Evolutionary conservation across 257 asterid species (phyloP).

Genomic region (Cynanchum wilfordii): DNA sequence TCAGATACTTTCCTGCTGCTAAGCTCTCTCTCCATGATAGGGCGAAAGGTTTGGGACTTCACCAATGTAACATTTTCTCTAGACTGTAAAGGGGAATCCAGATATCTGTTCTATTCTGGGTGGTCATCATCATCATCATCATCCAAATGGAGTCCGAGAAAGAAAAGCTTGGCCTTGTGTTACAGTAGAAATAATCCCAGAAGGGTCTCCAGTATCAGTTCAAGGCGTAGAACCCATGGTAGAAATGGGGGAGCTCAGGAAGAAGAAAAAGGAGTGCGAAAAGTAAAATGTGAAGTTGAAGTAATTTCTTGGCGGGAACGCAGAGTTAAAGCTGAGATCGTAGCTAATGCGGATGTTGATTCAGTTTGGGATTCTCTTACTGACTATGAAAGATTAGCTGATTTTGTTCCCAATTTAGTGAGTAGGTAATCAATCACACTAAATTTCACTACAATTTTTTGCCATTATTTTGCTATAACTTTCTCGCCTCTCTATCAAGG

Average conservation of each 20-base stretch:
- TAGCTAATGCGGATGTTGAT: conserved; percentile 59
- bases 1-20: background rate
- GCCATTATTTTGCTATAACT: background rate
- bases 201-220: conserved; percentile 9
- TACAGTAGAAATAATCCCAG: conserved; percentile 6
- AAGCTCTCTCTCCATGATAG: background rate
- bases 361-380: conserved; percentile 86
- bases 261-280: conserved; percentile 21
- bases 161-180: background rate
- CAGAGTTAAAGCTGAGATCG: conserved; percentile 63
- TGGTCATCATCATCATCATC: no score
- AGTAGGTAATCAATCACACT: conserved; percentile 48
- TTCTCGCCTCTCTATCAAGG: background rate
- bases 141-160: background rate
- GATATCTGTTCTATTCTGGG: background rate
- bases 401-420: conserved; percentile 92
- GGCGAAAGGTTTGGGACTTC: background rate
- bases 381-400: conserved; percentile 92
- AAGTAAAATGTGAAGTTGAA: conserved; percentile 72
- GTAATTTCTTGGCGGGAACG: conserved; percentile 93
- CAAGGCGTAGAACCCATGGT: conserved; percentile 3
- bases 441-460: background rate
- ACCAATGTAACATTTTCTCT: background rate
- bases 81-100: background rate
- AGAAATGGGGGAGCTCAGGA: conserved; percentile 1